Evolutionary conservation across 352 stramenopile species (phyloP).

Genomic region (Phytophthora syringae): DNA sequence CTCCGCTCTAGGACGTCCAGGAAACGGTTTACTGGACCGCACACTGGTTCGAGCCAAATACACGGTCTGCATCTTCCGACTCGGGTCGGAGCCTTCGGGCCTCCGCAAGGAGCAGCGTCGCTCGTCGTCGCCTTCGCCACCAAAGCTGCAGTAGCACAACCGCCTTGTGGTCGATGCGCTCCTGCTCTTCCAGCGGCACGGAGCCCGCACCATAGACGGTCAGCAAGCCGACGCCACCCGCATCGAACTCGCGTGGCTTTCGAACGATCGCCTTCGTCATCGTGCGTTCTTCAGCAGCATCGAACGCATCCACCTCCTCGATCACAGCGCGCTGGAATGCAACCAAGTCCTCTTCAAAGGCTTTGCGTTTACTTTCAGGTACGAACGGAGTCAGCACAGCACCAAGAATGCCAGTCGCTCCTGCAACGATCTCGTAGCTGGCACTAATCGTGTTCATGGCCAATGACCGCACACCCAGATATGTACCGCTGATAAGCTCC

Average conservation of each 20-base stretch:
- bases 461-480: slow-evolving; percentile 83
- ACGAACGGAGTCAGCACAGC: slow-evolving; percentile 75
- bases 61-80: slow-evolving; percentile 30
- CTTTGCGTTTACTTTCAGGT: slow-evolving; percentile 73
- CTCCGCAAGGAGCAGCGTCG: slow-evolving; percentile 64
- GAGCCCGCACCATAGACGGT: slow-evolving; percentile 86
- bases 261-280: slow-evolving; percentile 90
- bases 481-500: slow-evolving; percentile 83
- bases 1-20: neutral
- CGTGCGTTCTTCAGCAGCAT: slow-evolving; percentile 85
- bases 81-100: slow-evolving; percentile 69
- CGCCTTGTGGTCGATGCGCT: slow-evolving; percentile 84
- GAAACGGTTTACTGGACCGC: slow-evolving; percentile 31
- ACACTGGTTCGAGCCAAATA: slow-evolving; percentile 34
- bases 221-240: slow-evolving; percentile 73
- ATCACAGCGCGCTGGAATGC: slow-evolving; percentile 89
- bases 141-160: slow-evolving; percentile 84
- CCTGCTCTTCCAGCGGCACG: slow-evolving; percentile 90
- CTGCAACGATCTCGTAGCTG: slow-evolving; percentile 89
- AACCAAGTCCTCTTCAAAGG: slow-evolving; percentile 85
- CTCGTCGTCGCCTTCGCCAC: slow-evolving; percentile 80
- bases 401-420: slow-evolving; percentile 76
- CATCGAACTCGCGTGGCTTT: slow-evolving; percentile 85
- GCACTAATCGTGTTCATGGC: slow-evolving; percentile 92
- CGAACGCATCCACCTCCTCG: slow-evolving; percentile 87